Base-by-base conservation (phyloP, 192 early-diverging fungal genomes). In the Linnemannia schmuckeri region DNA sequence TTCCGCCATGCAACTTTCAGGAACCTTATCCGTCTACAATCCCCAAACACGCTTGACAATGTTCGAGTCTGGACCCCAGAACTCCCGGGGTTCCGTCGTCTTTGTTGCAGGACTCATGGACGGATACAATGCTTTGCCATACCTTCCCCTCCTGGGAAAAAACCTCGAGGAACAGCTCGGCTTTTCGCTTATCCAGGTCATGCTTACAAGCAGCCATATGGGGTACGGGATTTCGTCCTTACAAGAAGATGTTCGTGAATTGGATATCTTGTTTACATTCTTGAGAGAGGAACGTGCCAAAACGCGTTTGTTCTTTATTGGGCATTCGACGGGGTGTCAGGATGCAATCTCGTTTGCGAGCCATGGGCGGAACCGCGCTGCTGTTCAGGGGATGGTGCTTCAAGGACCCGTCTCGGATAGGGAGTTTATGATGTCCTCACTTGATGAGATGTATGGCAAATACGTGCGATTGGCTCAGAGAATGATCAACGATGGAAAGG, bases 251-350 rank as follows among this genome's bases (percentile, higher is more conserved):
- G 78, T 74, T 15, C 52, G 77, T 37, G 90, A 89, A 49, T 47
- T 91, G 27, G 88, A 91, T 75, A 69, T 77, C 1, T 46, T 91
- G 17, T 75, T 91, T 24, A 46, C 41, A 22, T 82, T 77, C 73
- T 35, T 91, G 27, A 44, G 72, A 18, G 72, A 88, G 30, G 72
- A 83, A 49, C 49, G 83, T 9, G 55, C 72, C 4, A 91, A 89
- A 35, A 72, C 78, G 10, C 54, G 75, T 0, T 72, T 91, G 37
- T 82, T 91, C 33, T 72, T 91, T 41, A 54, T 91, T 22, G 90
- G 90, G 8, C 90, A 91, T 69, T 91, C 90, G 15, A 91, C 90
- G 0, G 90, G 90, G 20, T 78, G 88, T 41, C 89, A 90, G 41
- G 84, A 90, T 35, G 85, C 82, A 17, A 80, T 87, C 7, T 82